Evolutionary conservation across 306 rosid genomes (phyloP), one percentile per base, ranked within the genome.

Genomic region (Cucumis melo): DNA sequence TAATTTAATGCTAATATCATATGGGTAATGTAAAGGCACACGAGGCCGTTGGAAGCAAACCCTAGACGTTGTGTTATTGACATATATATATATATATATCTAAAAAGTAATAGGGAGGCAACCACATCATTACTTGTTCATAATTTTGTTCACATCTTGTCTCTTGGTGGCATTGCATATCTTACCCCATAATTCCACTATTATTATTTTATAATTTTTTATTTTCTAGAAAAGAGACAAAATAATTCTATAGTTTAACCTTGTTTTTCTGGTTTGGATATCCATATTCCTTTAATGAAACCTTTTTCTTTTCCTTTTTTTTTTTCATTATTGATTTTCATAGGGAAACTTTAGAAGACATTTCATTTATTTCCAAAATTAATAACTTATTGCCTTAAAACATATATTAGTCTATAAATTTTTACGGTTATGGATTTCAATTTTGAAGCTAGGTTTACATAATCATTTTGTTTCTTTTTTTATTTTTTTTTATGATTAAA

Each of bases 131-230:
- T 39, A 66, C 29, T n/a, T 11, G 73, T 41, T 66, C 73, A 66
- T 66, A 41, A 66, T 66, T 66, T 66, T 66, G 73, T 20, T 20
- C 32, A 66, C 29, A 32, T 20, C 20, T 41, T 41, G 73, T 66
- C 73, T 11, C 73, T 66, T 39, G 32, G 19, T 66, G 32, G 19
- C 54, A 42, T 20, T 66, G 73, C 73, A 66, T 66, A 66, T 66
- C 73, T 66, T 66, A 16, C 7, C 27, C 73, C 10, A 66, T 66
- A 66, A 66, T 66, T 66, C 54, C 73, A 66, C 54, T 66, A 66
- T 41, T 66, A 41, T 66, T 66, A 41, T 66, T 66, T 66, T 66
- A 41, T 66, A n/a, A 12, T 24, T 24, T 46, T 21, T 24, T 7
- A 59, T 23, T n/a, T 56, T 56, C 29, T n/a, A 6, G 21, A 53